A percentile compares a stretch with the other conserved stretches of the same genome.
Conservation (phyloP, 2,329 filamentous ascomycete genomes). For the Botryotinia globosa region DNA sequence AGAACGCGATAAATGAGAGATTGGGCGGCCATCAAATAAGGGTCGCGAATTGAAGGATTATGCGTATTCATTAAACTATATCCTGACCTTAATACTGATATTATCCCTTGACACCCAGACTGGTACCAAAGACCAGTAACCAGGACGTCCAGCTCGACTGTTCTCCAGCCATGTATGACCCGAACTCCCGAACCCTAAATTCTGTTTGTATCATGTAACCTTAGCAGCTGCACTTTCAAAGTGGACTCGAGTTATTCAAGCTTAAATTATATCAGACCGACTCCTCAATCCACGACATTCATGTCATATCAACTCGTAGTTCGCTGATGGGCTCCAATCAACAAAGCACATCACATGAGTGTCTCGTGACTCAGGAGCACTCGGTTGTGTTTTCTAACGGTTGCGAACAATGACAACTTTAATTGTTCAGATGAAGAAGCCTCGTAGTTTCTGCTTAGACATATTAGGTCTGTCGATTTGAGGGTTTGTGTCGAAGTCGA, state of each 20-base stretch:
- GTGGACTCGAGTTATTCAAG: neutral
- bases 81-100: neutral
- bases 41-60: slow-evolving; percentile 19
- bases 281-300: neutral
- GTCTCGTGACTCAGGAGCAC: neutral
- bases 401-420: neutral
- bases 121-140: neutral
- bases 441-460: neutral
- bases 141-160: neutral
- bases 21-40: slow-evolving; percentile 26
- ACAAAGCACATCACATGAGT: neutral
- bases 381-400: neutral
- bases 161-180: neutral
- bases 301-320: neutral
- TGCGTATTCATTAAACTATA: slow-evolving; percentile 15
- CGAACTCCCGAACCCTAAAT: neutral
- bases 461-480: neutral
- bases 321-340: neutral
- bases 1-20: slow-evolving; percentile 24
- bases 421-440: neutral
- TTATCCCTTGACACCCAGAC: neutral
- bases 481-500: neutral
- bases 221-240: neutral
- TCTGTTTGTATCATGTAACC: neutral
- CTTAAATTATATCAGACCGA: neutral